Percentiles rank a stretch among this genome's conserved stretches.
These are phyloP conservation scores for Leishmania turanica DNA, from an alignment of 208 protist species.

Conservation along the genomic window DNA sequence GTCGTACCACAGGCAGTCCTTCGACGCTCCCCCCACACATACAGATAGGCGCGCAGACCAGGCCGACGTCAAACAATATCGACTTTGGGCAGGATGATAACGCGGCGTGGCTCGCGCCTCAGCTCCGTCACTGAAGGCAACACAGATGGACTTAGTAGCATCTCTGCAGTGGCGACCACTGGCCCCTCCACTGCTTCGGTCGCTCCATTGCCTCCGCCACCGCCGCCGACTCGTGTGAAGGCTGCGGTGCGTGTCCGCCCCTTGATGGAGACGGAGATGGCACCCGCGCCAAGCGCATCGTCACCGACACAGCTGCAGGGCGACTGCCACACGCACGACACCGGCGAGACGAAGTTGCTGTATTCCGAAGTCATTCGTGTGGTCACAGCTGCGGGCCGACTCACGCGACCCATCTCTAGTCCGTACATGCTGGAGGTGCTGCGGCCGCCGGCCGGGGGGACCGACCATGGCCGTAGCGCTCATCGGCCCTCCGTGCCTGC, in stretches of 20 bases:
- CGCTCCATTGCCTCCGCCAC: neutral
- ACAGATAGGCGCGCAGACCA: neutral
- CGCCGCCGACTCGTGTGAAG: constrained; percentile 5
- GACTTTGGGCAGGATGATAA: neutral
- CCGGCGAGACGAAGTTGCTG: neutral
- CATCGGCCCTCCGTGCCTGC: neutral
- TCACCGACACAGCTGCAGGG: neutral
- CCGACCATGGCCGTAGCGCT: neutral
- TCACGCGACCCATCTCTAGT: constrained; percentile 12
- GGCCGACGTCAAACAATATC: neutral
- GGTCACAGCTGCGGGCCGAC: constrained; percentile 21
- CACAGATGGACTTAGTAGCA: neutral
- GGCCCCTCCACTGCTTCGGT: neutral
- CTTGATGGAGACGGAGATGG: constrained; percentile 13
- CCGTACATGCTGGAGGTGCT: constrained; percentile 35
- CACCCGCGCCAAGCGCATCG: neutral
- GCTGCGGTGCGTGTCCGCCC: constrained; percentile 33
- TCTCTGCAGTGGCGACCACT: neutral
- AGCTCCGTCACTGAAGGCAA: neutral
- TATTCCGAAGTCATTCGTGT: constrained; percentile 27
- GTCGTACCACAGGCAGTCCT: neutral
- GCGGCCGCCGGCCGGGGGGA: neutral
- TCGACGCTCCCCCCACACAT: neutral
- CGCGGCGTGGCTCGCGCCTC: neutral
- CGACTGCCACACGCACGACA: neutral